These are phyloP conservation scores for Cercospora janseana DNA, from an alignment of 2,329 filamentous ascomycete genomes.

Conservation along the genomic window DNA sequence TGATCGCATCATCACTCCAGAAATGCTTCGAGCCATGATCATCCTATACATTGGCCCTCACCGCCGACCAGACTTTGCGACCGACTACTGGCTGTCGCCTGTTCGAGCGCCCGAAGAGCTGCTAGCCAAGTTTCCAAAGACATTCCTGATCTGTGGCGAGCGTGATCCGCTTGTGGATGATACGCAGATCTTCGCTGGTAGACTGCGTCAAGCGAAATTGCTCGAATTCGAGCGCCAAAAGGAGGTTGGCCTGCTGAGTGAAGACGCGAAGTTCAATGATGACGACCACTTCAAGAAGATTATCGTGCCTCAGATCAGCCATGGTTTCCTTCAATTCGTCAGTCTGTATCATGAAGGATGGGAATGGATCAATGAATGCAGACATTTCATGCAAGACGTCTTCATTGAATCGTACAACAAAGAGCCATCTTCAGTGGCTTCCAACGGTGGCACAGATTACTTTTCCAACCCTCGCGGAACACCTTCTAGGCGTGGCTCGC, in stretches of 20 bases:
- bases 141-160: slow-evolving; percentile 90
- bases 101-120: slow-evolving; percentile 83
- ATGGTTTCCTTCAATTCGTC: slow-evolving; percentile 92
- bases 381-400: slow-evolving; percentile 76
- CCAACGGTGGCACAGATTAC: slow-evolving; percentile 28
- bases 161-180: slow-evolving; percentile 94
- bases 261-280: slow-evolving; percentile 59
- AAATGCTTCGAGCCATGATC: slow-evolving; percentile 99
- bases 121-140: slow-evolving; percentile 85
- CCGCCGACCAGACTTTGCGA: slow-evolving; percentile 86
- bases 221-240: slow-evolving; percentile 56
- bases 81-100: slow-evolving; percentile 86
- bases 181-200: slow-evolving; percentile 90
- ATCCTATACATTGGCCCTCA: slow-evolving; percentile 95
- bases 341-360: slow-evolving; percentile 84
- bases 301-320: slow-evolving; percentile 82
- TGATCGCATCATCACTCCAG: slow-evolving; percentile 87
- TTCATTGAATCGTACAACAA: slow-evolving; percentile 56
- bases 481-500: slow-evolving; percentile 17
- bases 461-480: slow-evolving; percentile 23
- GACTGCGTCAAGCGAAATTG: slow-evolving; percentile 74
- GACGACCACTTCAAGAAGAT: slow-evolving; percentile 68
- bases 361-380: slow-evolving; percentile 78
- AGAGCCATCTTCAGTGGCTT: slow-evolving; percentile 24
- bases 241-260: slow-evolving; percentile 55